These are phyloP conservation scores for Gypsophila paniculata DNA, from an alignment of 179 eudicot genomes.

Conservation along the genomic window DNA sequence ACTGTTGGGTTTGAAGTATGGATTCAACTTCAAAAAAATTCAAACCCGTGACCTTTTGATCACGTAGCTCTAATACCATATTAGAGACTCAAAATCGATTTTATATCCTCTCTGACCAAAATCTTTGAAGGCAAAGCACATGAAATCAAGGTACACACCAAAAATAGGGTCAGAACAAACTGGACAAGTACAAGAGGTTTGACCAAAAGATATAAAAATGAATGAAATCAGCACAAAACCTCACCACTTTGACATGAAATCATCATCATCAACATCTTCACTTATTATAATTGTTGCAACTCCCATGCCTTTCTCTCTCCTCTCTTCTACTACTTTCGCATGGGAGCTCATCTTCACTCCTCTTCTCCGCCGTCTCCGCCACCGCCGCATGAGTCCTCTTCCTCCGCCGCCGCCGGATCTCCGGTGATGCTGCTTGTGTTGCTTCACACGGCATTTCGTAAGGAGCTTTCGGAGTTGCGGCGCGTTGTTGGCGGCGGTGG, in stretches of 20 bases:
- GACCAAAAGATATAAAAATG: too few species aligned
- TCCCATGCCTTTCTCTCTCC: conserved; percentile 40
- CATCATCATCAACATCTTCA: too few species aligned
- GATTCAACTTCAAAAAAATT: too few species aligned
- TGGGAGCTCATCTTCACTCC: conserved; percentile 24
- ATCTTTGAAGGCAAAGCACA: too few species aligned
- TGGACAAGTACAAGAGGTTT: too few species aligned
- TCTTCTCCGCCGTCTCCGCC: conserved; percentile 4
- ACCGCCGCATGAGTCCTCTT: conserved; percentile 16
- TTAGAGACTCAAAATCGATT: too few species aligned
- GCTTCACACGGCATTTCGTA: conserved; percentile 58
- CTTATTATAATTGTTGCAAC: not conserved
- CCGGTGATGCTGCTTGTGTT: conserved; percentile 39
- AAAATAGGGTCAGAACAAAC: too few species aligned
- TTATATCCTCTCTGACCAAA: too few species aligned
- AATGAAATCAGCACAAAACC: not conserved
- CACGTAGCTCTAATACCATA: too few species aligned
- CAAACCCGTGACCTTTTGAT: too few species aligned
- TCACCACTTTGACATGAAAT: not conserved
- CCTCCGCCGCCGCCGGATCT: conserved; percentile 18
- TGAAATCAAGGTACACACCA: too few species aligned
- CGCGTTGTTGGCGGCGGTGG: conserved; percentile 31
- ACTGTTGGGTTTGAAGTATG: too few species aligned
- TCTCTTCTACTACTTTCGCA: conserved; percentile 24
- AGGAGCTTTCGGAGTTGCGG: conserved; percentile 49